These are phyloP conservation scores for Cordyceps javanica DNA, from an alignment of 2,329 filamentous ascomycete species.

Conservation along the genomic window DNA sequence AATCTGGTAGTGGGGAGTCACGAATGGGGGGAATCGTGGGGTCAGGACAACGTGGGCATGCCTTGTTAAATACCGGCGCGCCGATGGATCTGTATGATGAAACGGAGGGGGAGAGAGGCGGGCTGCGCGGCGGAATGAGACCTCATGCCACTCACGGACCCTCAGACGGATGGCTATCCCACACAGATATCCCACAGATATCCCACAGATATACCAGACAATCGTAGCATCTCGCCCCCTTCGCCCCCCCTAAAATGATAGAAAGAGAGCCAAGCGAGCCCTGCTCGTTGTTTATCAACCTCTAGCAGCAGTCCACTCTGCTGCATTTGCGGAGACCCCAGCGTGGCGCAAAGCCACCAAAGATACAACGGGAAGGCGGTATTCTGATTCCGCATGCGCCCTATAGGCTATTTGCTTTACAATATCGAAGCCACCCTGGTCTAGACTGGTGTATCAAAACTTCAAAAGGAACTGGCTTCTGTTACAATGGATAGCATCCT, in stretches of 20 bases:
- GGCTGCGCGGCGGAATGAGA: not conserved
- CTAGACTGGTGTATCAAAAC: not conserved
- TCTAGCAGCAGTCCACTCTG: not conserved
- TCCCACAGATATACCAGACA: not conserved
- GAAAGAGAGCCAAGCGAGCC: not conserved
- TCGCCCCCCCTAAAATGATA: not conserved
- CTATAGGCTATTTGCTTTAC: not conserved
- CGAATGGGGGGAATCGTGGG: not conserved
- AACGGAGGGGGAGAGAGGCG: not conserved
- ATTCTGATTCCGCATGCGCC: not conserved
- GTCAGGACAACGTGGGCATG: not conserved
- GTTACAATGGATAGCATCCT: not conserved
- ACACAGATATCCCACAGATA: too few species aligned
- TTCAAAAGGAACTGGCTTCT: not conserved
- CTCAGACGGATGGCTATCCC: too few species aligned
- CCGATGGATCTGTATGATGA: not conserved
- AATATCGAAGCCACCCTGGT: not conserved
- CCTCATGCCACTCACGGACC: not conserved
- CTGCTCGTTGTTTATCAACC: not conserved
- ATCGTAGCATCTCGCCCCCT: too few species aligned
- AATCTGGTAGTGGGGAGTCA: not conserved
- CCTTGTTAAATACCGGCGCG: not conserved
- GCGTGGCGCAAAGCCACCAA: not conserved
- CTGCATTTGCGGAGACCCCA: not conserved
- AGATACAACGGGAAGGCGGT: not conserved